phyloP scores from a whole-genome alignment of 495 filamentous ascomycete species.

The Penicillium soppii region DNA sequence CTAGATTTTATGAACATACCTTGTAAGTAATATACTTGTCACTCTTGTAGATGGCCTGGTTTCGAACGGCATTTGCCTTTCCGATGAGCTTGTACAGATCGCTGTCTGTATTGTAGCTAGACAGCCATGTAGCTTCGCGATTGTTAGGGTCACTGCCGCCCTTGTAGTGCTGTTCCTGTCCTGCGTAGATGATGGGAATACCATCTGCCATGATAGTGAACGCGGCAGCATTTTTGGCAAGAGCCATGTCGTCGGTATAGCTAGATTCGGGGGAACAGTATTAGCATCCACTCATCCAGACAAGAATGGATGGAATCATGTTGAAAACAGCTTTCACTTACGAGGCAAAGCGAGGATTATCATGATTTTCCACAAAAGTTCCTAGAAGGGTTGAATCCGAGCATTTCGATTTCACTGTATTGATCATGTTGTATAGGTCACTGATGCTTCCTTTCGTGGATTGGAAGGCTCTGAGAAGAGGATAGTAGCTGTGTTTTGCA shows the following conservation, averaged over 20 bases:
- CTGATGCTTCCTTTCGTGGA: conserved; percentile 58
- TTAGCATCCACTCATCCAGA: neutral
- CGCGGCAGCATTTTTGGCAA: conserved; percentile 67
- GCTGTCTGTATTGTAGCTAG: conserved; percentile 56
- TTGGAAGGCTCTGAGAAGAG: conserved; percentile 60
- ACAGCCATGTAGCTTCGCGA: conserved; percentile 75
- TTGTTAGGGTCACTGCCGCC: conserved; percentile 65
- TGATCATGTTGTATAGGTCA: conserved; percentile 58
- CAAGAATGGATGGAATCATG: neutral
- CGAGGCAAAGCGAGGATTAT: conserved; percentile 66
- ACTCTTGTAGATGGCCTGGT: conserved; percentile 49
- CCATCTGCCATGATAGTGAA: conserved; percentile 71
- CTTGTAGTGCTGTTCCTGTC: conserved; percentile 73
- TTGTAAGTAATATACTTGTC: conserved; percentile 48
- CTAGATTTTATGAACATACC: conserved; percentile 14
- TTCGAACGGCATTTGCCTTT: conserved; percentile 59
- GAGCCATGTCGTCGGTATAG: conserved; percentile 45
- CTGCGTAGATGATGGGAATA: conserved; percentile 65
- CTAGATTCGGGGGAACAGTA: conserved; percentile 26
- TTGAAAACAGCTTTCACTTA: conserved; percentile 13
- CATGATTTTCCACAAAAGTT: conserved; percentile 80
- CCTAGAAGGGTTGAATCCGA: conserved; percentile 64
- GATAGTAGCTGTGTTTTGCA: conserved; percentile 44
- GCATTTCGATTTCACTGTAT: conserved; percentile 54
- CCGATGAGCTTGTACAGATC: conserved; percentile 65